Conservation (phyloP, 495 filamentous ascomycete species). For the Penicillium subrubescens region DNA sequence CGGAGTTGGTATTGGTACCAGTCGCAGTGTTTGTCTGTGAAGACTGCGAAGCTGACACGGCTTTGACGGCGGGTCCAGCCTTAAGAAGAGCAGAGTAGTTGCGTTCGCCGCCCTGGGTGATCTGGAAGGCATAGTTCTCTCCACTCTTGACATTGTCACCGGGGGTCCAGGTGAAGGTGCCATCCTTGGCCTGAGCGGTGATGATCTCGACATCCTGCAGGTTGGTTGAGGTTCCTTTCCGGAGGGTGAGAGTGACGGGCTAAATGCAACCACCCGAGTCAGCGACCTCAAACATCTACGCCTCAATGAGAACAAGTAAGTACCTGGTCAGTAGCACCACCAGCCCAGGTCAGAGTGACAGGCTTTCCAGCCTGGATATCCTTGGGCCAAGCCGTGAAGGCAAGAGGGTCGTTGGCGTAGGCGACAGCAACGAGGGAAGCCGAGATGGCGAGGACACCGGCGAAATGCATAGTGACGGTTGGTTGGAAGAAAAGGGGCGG, state of each 20-base stretch:
- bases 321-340: constrained; percentile 31
- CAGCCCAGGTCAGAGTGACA: constrained; percentile 45
- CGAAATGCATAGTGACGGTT: constrained; percentile 26
- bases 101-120: constrained; percentile 40
- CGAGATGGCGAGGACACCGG: constrained; percentile 36
- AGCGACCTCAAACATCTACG: not conserved
- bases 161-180: constrained; percentile 46
- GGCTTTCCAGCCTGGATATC: constrained; percentile 42
- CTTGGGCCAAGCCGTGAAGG: constrained; percentile 48
- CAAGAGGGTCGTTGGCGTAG: constrained; percentile 36
- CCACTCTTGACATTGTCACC: constrained; percentile 37
- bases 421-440: constrained; percentile 29
- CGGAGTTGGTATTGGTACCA: not conserved
- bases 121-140: constrained; percentile 49
- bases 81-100: constrained; percentile 52
- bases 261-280: constrained; percentile 16
- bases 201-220: constrained; percentile 45
- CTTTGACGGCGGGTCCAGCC: constrained; percentile 22
- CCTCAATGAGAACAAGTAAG: not conserved
- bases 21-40: constrained; percentile 19
- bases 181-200: constrained; percentile 36
- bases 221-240: constrained; percentile 41
- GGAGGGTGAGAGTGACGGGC: constrained; percentile 48
- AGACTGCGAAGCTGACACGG: constrained; percentile 6
- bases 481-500: not conserved